phyloP scores from a whole-genome alignment of 352 stramenopile genomes.

The Phytophthora hibernalis region DNA sequence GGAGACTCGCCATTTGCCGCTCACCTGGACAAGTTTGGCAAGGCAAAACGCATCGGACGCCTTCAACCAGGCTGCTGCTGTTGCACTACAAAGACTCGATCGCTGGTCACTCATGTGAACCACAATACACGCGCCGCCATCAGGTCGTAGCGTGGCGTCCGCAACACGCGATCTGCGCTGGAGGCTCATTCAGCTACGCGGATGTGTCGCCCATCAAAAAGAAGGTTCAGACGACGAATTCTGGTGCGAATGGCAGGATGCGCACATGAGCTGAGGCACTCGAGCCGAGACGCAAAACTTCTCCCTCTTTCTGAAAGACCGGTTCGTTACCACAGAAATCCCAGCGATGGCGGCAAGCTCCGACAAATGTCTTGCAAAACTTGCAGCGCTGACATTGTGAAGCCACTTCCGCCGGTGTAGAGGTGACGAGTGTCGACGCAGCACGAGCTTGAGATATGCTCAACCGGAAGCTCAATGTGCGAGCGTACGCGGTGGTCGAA shows the following conservation, averaged over 20 bases:
- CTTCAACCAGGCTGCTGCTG: neutral
- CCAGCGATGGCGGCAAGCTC: neutral
- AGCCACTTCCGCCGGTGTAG: constrained; percentile 14
- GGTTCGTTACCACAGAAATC: neutral
- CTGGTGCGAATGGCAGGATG: constrained; percentile 20
- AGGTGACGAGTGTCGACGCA: constrained; percentile 16
- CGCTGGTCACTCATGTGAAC: neutral
- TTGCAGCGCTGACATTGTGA: neutral
- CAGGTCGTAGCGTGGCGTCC: neutral
- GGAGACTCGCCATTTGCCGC: constrained; percentile 13
- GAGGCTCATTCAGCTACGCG: constrained; percentile 1
- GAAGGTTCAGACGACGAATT: constrained; percentile 5
- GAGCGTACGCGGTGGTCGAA: constrained; percentile 28
- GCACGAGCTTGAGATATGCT: constrained; percentile 22
- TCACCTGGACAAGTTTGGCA: neutral
- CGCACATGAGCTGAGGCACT: constrained; percentile 12
- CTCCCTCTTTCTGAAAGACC: neutral
- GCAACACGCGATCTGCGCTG: neutral
- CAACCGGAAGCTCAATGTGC: constrained; percentile 32
- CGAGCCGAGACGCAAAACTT: constrained; percentile 11
- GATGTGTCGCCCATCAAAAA: constrained; percentile 9
- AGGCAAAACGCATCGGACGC: neutral
- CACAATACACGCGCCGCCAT: constrained; percentile 11
- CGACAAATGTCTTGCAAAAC: neutral
- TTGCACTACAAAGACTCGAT: constrained; percentile 1